Percentiles rank a stretch among this genome's conserved stretches.
Conservation (phyloP, 345 rosid species). For the Diplotaxis tenuifolia region DNA sequence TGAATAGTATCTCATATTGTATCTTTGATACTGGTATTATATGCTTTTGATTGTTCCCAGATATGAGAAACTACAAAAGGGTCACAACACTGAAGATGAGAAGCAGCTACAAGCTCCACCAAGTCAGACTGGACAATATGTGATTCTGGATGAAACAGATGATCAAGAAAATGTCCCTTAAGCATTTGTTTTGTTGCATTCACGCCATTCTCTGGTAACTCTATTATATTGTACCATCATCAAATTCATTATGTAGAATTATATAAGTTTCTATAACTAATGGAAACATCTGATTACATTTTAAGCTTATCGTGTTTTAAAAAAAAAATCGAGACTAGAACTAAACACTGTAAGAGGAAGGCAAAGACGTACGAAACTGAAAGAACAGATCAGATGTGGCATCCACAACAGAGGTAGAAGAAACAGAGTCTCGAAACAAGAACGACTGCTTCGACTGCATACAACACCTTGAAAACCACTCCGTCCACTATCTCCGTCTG, state of each 20-base stretch:
- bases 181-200: slow-evolving; percentile 23
- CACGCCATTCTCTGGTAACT: neutral
- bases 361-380: neutral
- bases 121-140: slow-evolving; percentile 59
- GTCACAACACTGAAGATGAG: slow-evolving; percentile 42
- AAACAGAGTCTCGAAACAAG: slow-evolving; percentile 63
- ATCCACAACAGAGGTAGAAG: slow-evolving; percentile 73
- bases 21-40: neutral
- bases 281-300: slow-evolving; percentile 7
- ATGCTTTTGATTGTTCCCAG: slow-evolving; percentile 39
- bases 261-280: neutral
- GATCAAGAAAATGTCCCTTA: slow-evolving; percentile 56
- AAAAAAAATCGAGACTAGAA: too few relatives aligned
- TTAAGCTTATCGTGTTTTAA: neutral
- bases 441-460: slow-evolving; percentile 56
- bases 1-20: neutral
- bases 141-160: slow-evolving; percentile 83
- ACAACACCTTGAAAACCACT: slow-evolving; percentile 49
- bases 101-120: slow-evolving; percentile 17
- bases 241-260: neutral
- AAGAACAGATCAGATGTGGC: slow-evolving; percentile 49
- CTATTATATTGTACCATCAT: neutral
- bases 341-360: neutral
- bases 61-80: slow-evolving; percentile 63
- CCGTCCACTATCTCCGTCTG: slow-evolving; percentile 43